Base-by-base conservation (phyloP, 495 filamentous ascomycete species). In the Aspergillus baeticus region DNA sequence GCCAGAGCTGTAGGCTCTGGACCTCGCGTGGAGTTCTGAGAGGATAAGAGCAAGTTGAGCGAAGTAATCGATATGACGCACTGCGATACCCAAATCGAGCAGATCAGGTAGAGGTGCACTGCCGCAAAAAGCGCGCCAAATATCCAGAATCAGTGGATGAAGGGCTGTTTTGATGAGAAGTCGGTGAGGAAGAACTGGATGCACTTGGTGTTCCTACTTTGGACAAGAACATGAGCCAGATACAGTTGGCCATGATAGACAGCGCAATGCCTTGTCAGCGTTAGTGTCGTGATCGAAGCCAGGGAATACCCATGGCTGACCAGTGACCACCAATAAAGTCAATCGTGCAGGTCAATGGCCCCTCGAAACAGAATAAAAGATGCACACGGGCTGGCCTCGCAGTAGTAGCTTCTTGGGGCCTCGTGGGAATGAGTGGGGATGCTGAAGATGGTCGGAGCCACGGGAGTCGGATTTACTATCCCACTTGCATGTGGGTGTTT, bases 101-200 rank as follows among this genome's bases (percentile, higher is more conserved):
- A 22, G 6, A 20, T 42, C 29, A 52, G 23, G 36, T 52, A 34
- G 18, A 23, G 36, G 41, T 20, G 36, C 49, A 33, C 22, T 31
- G 22, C 49, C 37, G 35, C 49, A 38, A 17, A 50, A 50, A 13
- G 34, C 47, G 47, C 47, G 20, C 1, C 20, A 50, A 50, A 38
- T 50, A n/a, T n/a, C n/a, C 31, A 13, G 15, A 3, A 26, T 11
- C 17, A 49, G 14, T 29, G 4, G 26, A 8, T 8, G 26, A 29
- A 29, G 26, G 36, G 1, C 5, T 31, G 35, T 51, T 22, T 35
- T 49, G 31, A n/a, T 29, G 15, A 52, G 37, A 42, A 33, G 22
- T 42, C 49, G 49, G 49, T 52, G 36, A 42, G 23, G n/a, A 42
- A 10, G 23, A 51, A 22, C 35, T 21, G 23, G 36, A 31, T 49